Base-by-base conservation (phyloP, 306 rosid genomes). In the Dalbergia cochinchinensis region DNA sequence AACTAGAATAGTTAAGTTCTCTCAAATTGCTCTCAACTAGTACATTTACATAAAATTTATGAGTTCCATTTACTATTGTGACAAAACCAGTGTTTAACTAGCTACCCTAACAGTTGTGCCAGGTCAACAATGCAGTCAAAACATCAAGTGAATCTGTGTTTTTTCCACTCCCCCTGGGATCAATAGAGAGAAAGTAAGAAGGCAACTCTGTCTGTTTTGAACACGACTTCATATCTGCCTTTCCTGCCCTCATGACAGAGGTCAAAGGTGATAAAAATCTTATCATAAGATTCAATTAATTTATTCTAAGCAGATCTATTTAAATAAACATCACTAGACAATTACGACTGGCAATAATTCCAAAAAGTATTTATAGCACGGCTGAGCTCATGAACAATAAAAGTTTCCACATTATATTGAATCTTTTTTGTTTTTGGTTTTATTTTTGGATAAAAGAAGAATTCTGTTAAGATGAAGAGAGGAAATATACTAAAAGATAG, bases 51-150 rank as follows among this genome's bases (percentile, higher is more conserved):
- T 37, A 8, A 37, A 65, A 65, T n/a, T 54, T 47, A 48, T 60
- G 47, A 15, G 45, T 26, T 50, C 13, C 34, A 33, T 76, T 69
- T 67, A 26, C 31, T 79, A 7, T 66, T 55, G 48, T 69, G 51
- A 64, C 51, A 64, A 74, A 79, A 53, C 65, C 75, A 55, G 55
- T 18, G 81, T 62, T 69, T 62, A 55, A 47, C 76, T 55, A 61
- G 73, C 67, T 26, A 64, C 69, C 67, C 58, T 65, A 39, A 57
- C 45, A 57, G 63, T 50, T 48, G 57, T 9, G 18, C 58, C 11
- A 54, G 59, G 60, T 44, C 44, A 65, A 71, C 33, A 54, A 81
- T 26, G 78, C 47, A 74, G n/a, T 74, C 34, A 45, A 12, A 78
- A 81, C 78, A 81, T 58, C 13, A 10, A 10, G 50, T 22, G 65